These are phyloP conservation scores for Kickxella alabastrina DNA, from an alignment of 192 early-diverging fungal genomes.

Conservation along the genomic window DNA sequence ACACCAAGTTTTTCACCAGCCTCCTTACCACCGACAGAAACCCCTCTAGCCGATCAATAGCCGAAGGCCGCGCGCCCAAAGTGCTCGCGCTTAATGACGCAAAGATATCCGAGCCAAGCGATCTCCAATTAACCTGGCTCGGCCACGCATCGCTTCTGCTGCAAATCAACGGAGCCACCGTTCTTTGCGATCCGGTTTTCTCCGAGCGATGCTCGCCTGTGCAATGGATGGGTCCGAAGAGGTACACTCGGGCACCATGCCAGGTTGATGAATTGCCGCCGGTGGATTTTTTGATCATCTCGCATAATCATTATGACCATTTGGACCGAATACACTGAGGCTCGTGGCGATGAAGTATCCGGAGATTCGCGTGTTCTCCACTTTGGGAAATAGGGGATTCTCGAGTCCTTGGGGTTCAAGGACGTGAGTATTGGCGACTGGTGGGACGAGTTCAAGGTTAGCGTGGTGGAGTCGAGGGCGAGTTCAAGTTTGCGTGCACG, in stretches of 20 bases:
- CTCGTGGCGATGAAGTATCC: slow-evolving; percentile 51
- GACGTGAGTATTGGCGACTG: slow-evolving; percentile 70
- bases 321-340: slow-evolving; percentile 66
- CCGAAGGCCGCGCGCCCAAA: slow-evolving; percentile 23
- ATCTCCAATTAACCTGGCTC: slow-evolving; percentile 56
- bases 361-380: slow-evolving; percentile 62
- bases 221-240: slow-evolving; percentile 64
- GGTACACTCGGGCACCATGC: slow-evolving; percentile 63
- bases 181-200: slow-evolving; percentile 75
- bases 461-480: slow-evolving; percentile 6
- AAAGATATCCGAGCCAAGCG: slow-evolving; percentile 10
- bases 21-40: slow-evolving; percentile 17
- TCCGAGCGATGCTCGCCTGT: slow-evolving; percentile 70
- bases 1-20: background rate
- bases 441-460: slow-evolving; percentile 61
- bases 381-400: slow-evolving; percentile 73
- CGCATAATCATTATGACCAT: slow-evolving; percentile 90
- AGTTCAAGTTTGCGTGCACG: slow-evolving; percentile 64
- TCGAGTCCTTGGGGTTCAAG: slow-evolving; percentile 54
- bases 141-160: slow-evolving; percentile 65
- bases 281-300: slow-evolving; percentile 72
- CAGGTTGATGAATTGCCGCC: slow-evolving; percentile 60
- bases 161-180: slow-evolving; percentile 60
- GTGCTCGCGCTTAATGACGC: slow-evolving; percentile 26
- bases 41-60: slow-evolving; percentile 12